Conservation (phyloP, 2,329 filamentous ascomycete genomes). For the Thermomyces lanuginosus region DNA sequence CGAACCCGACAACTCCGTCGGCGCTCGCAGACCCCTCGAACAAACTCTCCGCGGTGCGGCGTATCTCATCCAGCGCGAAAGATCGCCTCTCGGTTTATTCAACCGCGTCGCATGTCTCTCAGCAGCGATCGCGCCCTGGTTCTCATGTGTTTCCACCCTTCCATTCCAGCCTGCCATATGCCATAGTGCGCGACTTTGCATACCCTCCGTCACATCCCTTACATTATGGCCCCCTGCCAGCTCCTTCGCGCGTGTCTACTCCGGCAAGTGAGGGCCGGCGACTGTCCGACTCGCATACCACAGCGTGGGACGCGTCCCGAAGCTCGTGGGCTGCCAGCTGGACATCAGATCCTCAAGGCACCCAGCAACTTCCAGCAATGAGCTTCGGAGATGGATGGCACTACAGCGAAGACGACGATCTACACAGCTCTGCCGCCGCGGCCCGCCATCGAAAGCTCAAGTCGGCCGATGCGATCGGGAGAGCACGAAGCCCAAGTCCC, state of each 20-base stretch:
- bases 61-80: constrained; percentile 63
- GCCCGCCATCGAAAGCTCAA: constrained; percentile 77
- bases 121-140: constrained; percentile 53
- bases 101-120: constrained; percentile 42
- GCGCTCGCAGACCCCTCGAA: constrained; percentile 31
- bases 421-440: constrained; percentile 75
- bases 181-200: constrained; percentile 90
- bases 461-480: constrained; percentile 31
- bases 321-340: constrained; percentile 39
- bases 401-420: constrained; percentile 88
- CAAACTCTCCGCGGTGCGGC: constrained; percentile 44
- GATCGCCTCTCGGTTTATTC: constrained; percentile 76
- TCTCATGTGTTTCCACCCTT: constrained; percentile 73
- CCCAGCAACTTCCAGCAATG: constrained; percentile 62
- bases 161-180: constrained; percentile 71
- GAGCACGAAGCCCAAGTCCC: constrained; percentile 33
- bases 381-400: constrained; percentile 77
- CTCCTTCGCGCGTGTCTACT: constrained; percentile 67
- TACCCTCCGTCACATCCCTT: constrained; percentile 69
- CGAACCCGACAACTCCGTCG: constrained; percentile 2
- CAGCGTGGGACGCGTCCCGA: constrained; percentile 55
- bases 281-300: constrained; percentile 64
- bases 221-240: constrained; percentile 81
- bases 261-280: constrained; percentile 64
- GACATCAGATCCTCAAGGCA: constrained; percentile 36